phyloP scores from a whole-genome alignment of 1,284 basidiomycete genomes.

The Trichosporon inkin region DNA sequence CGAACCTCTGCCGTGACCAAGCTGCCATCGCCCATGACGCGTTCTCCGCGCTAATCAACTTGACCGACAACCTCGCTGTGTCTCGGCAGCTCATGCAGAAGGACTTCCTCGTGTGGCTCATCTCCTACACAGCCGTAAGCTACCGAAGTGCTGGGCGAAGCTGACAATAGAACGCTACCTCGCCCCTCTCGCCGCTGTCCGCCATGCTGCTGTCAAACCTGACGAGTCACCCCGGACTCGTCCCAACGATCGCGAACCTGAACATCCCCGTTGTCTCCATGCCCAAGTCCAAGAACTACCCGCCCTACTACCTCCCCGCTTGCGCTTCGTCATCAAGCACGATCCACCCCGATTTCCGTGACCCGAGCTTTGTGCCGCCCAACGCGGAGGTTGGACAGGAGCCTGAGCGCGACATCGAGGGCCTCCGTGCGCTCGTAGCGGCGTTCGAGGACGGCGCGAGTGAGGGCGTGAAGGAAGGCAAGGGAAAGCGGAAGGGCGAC shows the following conservation, averaged over 20 bases:
- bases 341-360: slow-evolving; percentile 47
- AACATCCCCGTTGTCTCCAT: slow-evolving; percentile 61
- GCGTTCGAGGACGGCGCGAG: slow-evolving; percentile 74
- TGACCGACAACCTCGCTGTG: slow-evolving; percentile 77
- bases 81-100: slow-evolving; percentile 67
- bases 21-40: slow-evolving; percentile 90
- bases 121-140: slow-evolving; percentile 85
- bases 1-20: slow-evolving; percentile 79
- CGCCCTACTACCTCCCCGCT: slow-evolving; percentile 63
- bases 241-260: slow-evolving; percentile 63
- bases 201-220: slow-evolving; percentile 96
- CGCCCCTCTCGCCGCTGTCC: slow-evolving; percentile 86
- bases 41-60: slow-evolving; percentile 87
- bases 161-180: slow-evolving; percentile 65
- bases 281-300: slow-evolving; percentile 51
- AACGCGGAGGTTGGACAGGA: slow-evolving; percentile 60
- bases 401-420: slow-evolving; percentile 57
- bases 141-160: too few relatives aligned
- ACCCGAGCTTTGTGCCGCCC: slow-evolving; percentile 54
- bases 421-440: slow-evolving; percentile 73
- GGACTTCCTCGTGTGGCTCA: slow-evolving; percentile 74
- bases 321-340: slow-evolving; percentile 67
- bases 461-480: slow-evolving; percentile 54
- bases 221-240: slow-evolving; percentile 70
- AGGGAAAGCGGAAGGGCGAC: slow-evolving; percentile 61